Percentiles rank a stretch among this genome's conserved stretches.
These are phyloP conservation scores for Basipetospora chlamydospora DNA, from an alignment of 2,329 filamentous ascomycete species.

Conservation along the genomic window DNA sequence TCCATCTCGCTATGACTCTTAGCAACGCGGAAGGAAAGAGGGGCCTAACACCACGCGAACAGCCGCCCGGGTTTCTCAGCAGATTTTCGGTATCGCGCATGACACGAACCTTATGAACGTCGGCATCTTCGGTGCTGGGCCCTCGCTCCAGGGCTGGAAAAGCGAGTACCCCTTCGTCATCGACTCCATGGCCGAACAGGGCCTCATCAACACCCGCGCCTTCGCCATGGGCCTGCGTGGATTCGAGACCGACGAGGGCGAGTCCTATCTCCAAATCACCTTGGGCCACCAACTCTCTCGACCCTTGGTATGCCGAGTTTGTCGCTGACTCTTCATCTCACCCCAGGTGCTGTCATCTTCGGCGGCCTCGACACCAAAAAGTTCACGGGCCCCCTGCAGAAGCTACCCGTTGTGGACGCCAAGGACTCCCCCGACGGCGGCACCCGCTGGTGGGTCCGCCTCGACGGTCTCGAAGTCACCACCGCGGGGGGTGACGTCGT, in stretches of 20 bases:
- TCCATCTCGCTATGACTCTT: too few relatives aligned
- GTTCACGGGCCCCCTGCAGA: conserved; percentile 21
- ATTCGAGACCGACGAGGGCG: conserved; percentile 11
- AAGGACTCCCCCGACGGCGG: conserved; percentile 22
- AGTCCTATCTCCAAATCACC: too few relatives aligned
- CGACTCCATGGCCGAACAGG: conserved; percentile 14
- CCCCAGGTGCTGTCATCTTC: conserved; percentile 22
- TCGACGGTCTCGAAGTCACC: conserved; percentile 60
- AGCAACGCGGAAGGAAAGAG: too few relatives aligned
- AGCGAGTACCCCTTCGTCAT: conserved; percentile 15
- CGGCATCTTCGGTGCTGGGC: conserved; percentile 22
- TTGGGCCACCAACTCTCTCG: too few relatives aligned
- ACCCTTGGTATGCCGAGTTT: too few relatives aligned
- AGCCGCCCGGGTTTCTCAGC: conserved; percentile 2
- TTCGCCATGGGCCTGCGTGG: conserved; percentile 20
- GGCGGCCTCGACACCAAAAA: conserved; percentile 31
- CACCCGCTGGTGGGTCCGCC: conserved; percentile 29
- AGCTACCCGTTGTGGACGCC: conserved; percentile 14
- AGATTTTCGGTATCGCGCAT: conserved; percentile 20
- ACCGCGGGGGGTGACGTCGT: conserved; percentile 30
- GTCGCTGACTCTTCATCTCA: too few relatives aligned
- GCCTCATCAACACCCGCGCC: conserved; percentile 14
- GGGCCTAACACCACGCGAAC: too few relatives aligned
- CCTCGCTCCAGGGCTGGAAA: conserved; percentile 18
- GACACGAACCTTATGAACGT: conserved; percentile 15